Percentiles rank a stretch among this genome's conserved stretches.
Conservation (phyloP, 371 early-diverging fungal species). For the Blakeslea trispora region DNA sequence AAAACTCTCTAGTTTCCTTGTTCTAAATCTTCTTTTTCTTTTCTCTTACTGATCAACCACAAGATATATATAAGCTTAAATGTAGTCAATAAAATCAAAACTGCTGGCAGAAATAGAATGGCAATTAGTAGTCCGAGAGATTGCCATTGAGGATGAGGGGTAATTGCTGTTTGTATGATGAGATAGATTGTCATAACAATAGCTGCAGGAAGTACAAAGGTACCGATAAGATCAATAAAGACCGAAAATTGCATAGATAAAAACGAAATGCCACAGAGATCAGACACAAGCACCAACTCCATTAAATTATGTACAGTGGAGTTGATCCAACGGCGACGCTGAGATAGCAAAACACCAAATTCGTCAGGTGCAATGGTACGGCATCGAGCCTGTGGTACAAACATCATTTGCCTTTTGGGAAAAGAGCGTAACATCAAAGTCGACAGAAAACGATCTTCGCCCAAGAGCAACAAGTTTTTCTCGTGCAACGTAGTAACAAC, state of each 20-base stretch:
- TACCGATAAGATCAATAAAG: slow-evolving; percentile 81
- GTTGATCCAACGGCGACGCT: slow-evolving; percentile 93
- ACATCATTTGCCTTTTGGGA: slow-evolving; percentile 90
- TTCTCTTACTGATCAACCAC: slow-evolving; percentile 73
- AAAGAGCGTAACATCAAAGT: slow-evolving; percentile 94
- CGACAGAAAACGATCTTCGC: slow-evolving; percentile 96
- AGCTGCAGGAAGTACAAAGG: slow-evolving; percentile 83
- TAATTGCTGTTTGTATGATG: slow-evolving; percentile 54
- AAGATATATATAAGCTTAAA: slow-evolving; percentile 76
- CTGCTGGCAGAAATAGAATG: slow-evolving; percentile 79
- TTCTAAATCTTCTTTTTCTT: not conserved
- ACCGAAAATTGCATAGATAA: slow-evolving; percentile 91
- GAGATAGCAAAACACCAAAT: slow-evolving; percentile 78
- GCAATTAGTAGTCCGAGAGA: slow-evolving; percentile 69
- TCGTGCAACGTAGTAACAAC: slow-evolving; percentile 93
- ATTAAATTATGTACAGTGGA: slow-evolving; percentile 90
- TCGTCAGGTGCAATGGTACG: slow-evolving; percentile 83
- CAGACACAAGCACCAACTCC: slow-evolving; percentile 85
- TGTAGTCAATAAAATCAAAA: slow-evolving; percentile 87
- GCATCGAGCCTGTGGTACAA: slow-evolving; percentile 90
- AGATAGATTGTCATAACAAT: slow-evolving; percentile 64
- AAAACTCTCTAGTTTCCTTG: too few species aligned
- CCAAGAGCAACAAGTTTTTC: slow-evolving; percentile 92
- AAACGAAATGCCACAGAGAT: slow-evolving; percentile 87
- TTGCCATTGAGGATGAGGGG: slow-evolving; percentile 51